phyloP scores from a whole-genome alignment of 23 red algal species.

The Chondrus crispus region DNA sequence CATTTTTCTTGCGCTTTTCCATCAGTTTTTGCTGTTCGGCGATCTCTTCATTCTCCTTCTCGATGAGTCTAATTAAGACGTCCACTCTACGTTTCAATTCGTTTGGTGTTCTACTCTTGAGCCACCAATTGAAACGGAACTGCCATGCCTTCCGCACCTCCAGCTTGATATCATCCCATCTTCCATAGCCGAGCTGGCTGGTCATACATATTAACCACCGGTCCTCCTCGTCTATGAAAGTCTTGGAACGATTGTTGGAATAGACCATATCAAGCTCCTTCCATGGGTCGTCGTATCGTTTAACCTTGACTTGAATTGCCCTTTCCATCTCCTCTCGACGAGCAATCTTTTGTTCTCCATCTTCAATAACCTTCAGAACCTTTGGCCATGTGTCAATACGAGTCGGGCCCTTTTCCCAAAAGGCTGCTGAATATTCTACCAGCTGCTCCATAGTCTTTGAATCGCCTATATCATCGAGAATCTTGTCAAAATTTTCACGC shows the following conservation, averaged over 20 bases:
- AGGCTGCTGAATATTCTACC: constrained; percentile 72
- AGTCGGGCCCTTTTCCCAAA: constrained; percentile 85
- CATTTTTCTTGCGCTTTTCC: constrained; percentile 60
- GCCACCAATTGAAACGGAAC: constrained; percentile 98
- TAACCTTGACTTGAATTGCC: constrained; percentile 69
- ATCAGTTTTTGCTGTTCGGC: constrained; percentile 35
- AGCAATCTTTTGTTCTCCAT: constrained; percentile 90
- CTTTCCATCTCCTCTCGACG: constrained; percentile 87
- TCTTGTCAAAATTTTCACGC: constrained; percentile 75
- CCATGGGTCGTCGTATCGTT: constrained; percentile 89
- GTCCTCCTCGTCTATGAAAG: constrained; percentile 94
- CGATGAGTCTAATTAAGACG: constrained; percentile 81
- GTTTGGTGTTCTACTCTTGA: constrained; percentile 88
- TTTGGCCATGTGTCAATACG: constrained; percentile 74
- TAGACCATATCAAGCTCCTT: constrained; percentile 86
- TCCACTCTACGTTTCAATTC: constrained; percentile 96
- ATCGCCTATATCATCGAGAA: constrained; percentile 79
- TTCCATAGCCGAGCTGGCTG: constrained; percentile 86
- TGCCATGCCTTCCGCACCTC: constrained; percentile 86
- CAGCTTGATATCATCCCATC: constrained; percentile 92
- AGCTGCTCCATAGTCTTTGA: constrained; percentile 82
- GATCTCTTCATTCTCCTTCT: constrained; percentile 76
- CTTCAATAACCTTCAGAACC: constrained; percentile 78
- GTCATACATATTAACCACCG: constrained; percentile 95
- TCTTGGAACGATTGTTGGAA: constrained; percentile 63